Percentiles rank a stretch among this genome's conserved stretches.
Conservation (phyloP, 2,329 filamentous ascomycete species). For the Penicillium sp. region DNA sequence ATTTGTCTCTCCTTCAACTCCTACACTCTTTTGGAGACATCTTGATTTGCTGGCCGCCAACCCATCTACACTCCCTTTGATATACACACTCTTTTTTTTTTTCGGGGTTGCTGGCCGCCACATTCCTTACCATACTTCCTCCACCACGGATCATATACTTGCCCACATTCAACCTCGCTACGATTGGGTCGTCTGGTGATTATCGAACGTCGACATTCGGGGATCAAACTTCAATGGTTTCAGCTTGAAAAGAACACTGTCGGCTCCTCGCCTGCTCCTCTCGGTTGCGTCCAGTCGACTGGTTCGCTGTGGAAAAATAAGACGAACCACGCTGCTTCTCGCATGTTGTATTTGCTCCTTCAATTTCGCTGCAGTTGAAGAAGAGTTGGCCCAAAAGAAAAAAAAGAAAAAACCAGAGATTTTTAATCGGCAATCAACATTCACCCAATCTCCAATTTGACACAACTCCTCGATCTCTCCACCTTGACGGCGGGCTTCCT, state of each 20-base stretch:
- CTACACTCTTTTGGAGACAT: constrained; percentile 1
- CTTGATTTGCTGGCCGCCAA: constrained; percentile 1
- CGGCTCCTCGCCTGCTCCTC: background rate
- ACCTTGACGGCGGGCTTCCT: constrained; percentile 1
- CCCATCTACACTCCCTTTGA: constrained; percentile 13
- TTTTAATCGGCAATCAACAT: too few species aligned
- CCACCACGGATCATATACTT: constrained; percentile 7
- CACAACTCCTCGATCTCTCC: background rate
- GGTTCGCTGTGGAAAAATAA: constrained; percentile 2
- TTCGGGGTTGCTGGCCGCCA: constrained; percentile 20
- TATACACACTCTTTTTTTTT: constrained; percentile 1
- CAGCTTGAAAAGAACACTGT: constrained; percentile 1
- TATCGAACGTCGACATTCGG: background rate
- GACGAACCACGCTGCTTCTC: too few species aligned
- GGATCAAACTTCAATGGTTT: constrained; percentile 9
- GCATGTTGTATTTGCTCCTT: background rate
- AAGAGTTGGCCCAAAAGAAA: too few species aligned
- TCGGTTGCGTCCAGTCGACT: constrained; percentile 8
- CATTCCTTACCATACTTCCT: constrained; percentile 17
- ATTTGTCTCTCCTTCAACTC: constrained; percentile 11
- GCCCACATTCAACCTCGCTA: constrained; percentile 18
- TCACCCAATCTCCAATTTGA: too few species aligned
- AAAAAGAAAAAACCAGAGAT: too few species aligned
- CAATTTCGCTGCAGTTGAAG: too few species aligned
- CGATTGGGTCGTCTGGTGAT: background rate